Evolutionary conservation across 345 rosid species (phyloP).

Genomic region (Citropsis articulata): DNA sequence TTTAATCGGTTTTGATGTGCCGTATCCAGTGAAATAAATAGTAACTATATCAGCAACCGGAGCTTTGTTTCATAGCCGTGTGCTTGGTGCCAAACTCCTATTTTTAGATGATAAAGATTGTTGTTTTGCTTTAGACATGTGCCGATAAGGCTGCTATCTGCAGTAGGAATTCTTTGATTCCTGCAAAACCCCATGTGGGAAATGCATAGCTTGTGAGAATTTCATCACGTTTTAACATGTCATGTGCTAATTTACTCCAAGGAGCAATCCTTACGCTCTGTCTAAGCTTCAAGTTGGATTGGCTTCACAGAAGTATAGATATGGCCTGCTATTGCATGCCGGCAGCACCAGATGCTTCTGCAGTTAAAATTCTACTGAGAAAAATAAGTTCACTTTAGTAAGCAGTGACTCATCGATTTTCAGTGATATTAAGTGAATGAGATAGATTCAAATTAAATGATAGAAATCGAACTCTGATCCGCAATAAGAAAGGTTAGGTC

Average conservation of each 20-base stretch:
- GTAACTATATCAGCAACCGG: neutral
- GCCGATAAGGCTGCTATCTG: neutral
- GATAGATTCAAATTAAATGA: neutral
- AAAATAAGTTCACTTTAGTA: neutral
- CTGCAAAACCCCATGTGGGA: constrained; percentile 6
- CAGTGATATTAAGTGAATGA: neutral
- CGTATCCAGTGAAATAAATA: neutral
- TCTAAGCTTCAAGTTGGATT: neutral
- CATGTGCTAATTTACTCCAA: constrained; percentile 27
- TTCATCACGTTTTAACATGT: neutral
- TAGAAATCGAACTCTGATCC: neutral
- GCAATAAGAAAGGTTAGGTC: neutral
- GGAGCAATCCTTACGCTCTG: constrained; percentile 3
- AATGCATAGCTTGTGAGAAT: constrained; percentile 5
- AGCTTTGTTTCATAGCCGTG: neutral
- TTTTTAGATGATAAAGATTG: neutral
- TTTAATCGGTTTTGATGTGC: neutral
- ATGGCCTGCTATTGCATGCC: neutral
- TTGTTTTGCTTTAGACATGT: neutral
- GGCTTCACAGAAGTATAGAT: neutral
- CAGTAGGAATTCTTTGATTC: neutral
- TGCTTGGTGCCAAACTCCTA: constrained; percentile 14
- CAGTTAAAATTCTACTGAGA: neutral
- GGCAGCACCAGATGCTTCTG: neutral
- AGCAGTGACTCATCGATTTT: neutral